A percentile compares a stretch with the other conserved stretches of the same genome.
Evolutionary conservation across 306 rosid genomes (phyloP).

Genomic region (Boehmeria nivea): DNA sequence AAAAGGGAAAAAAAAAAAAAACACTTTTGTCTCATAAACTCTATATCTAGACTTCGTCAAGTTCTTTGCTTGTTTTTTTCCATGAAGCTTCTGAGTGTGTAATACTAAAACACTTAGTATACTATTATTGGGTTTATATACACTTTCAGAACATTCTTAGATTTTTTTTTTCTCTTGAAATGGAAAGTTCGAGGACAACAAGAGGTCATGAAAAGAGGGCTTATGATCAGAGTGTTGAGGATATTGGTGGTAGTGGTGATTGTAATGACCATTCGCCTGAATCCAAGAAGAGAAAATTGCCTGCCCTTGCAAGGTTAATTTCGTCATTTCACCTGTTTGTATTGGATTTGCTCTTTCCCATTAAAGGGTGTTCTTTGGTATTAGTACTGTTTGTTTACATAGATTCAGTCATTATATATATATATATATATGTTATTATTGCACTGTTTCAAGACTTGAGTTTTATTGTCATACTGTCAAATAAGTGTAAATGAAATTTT

Average conservation of each 20-base stretch:
- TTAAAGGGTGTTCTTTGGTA: no score
- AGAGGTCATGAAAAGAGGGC: no score
- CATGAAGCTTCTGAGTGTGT: constrained; percentile 36
- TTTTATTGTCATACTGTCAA: no score
- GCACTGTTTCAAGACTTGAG: no score
- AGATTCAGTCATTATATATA: no score
- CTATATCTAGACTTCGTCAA: background rate
- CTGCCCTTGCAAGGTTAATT: constrained; percentile 69
- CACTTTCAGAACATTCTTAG: background rate
- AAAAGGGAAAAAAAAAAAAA: background rate
- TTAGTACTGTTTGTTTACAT: no score
- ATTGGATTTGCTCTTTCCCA: no score
- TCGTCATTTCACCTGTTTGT: background rate
- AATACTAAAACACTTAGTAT: constrained; percentile 6
- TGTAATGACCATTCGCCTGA: constrained; percentile 27
- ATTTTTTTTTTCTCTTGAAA: constrained; percentile 43
- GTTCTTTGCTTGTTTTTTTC: constrained; percentile 11
- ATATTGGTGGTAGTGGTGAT: constrained; percentile 11
- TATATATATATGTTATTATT: no score
- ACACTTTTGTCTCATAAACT: background rate
- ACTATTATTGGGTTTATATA: constrained; percentile 34
- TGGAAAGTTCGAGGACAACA: constrained; percentile 57
- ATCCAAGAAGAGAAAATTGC: constrained; percentile 59
- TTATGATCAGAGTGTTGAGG: constrained; percentile 31
- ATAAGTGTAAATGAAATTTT: no score